These are phyloP conservation scores for Malus hybrid DNA, from an alignment of 331 rosid genomes.

Conservation along the genomic window DNA sequence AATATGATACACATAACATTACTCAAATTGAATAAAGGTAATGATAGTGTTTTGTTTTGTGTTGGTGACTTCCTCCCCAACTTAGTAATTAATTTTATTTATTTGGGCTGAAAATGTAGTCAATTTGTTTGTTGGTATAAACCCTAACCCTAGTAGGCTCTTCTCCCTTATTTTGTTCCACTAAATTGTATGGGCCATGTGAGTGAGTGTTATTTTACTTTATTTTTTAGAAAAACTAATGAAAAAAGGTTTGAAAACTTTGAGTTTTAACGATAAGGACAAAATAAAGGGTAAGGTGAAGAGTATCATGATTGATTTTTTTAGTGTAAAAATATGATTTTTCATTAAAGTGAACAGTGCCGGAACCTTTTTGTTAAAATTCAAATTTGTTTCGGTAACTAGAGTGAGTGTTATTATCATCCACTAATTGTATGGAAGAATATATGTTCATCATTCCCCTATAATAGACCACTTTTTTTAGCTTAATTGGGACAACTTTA, in stretches of 20 bases:
- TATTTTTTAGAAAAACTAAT: too few species aligned
- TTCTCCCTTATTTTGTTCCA: not conserved
- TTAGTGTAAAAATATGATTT: too few species aligned
- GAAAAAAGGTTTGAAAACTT: too few species aligned
- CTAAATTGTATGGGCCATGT: conserved; percentile 23
- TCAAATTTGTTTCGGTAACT: too few species aligned
- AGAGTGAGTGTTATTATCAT: conserved; percentile 7
- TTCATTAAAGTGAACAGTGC: too few species aligned
- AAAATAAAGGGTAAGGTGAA: too few species aligned
- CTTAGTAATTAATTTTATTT: not conserved
- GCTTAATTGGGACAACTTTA: conserved; percentile 27
- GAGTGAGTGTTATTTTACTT: not conserved
- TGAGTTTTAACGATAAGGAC: too few species aligned
- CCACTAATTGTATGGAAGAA: conserved; percentile 19
- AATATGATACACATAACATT: not conserved
- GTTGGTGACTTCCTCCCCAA: not conserved
- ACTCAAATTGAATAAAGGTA: not conserved
- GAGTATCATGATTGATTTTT: too few species aligned
- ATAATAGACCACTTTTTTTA: conserved; percentile 41
- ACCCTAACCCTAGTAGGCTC: not conserved
- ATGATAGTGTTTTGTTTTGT: not conserved
- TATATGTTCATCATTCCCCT: conserved; percentile 35
- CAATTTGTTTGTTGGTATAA: not conserved
- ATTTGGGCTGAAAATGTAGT: not conserved
- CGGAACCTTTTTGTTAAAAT: too few species aligned